phyloP scores from a whole-genome alignment of 306 rosid genomes.

The Cucurbita moschata region DNA sequence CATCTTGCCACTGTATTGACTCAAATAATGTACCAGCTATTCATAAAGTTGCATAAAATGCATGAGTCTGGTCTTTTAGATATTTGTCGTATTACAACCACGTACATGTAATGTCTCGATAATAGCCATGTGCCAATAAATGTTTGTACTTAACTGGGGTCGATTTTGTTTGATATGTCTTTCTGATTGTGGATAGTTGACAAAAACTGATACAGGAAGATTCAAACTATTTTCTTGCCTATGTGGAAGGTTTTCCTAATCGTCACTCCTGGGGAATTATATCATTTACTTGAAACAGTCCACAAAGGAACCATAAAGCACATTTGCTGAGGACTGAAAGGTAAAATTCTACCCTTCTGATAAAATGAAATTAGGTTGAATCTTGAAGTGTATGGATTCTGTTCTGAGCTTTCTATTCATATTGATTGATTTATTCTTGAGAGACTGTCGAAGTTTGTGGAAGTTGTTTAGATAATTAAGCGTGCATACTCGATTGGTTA shows the following conservation, averaged over 20 bases:
- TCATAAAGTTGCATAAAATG: neutral
- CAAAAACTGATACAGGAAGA: neutral
- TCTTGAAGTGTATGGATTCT: neutral
- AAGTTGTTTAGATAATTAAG: neutral
- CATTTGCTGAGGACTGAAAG: neutral
- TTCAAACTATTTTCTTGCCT: neutral
- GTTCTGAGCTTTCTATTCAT: neutral
- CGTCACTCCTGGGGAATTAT: neutral
- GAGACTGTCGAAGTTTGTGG: neutral
- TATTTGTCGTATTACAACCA: neutral
- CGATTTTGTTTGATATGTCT: neutral
- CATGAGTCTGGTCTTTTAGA: neutral
- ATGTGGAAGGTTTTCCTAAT: neutral
- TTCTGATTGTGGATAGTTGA: conserved; percentile 4
- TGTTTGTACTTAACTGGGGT: neutral
- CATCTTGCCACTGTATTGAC: neutral
- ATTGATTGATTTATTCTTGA: neutral
- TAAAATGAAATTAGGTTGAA: neutral
- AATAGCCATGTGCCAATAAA: conserved; percentile 5
- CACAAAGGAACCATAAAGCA: neutral
- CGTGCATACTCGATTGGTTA: neutral
- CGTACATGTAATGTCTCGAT: neutral
- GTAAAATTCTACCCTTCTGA: neutral
- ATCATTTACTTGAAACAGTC: neutral
- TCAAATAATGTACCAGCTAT: neutral